phyloP scores from a whole-genome alignment of 768 basidiomycete genomes.

The Leccinum aurantiacum region DNA sequence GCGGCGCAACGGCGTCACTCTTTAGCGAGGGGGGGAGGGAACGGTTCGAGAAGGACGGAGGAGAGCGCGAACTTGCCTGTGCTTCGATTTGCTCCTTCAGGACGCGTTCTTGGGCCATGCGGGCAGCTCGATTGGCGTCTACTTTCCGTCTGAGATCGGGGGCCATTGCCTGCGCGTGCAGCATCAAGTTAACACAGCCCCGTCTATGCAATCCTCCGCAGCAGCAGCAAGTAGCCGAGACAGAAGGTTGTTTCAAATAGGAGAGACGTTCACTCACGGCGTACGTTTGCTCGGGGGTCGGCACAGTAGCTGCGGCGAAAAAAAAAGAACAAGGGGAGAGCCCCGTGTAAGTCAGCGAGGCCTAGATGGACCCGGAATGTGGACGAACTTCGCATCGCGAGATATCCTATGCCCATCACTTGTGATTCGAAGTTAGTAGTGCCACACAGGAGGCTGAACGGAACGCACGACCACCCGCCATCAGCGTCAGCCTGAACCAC shows the following conservation, averaged over 20 bases:
- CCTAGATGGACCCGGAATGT: background rate
- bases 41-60: slow-evolving; percentile 4
- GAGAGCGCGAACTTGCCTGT: slow-evolving; percentile 45
- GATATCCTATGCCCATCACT: slow-evolving; percentile 60
- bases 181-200: slow-evolving; percentile 2
- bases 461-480: slow-evolving; percentile 49
- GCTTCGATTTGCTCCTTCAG: slow-evolving; percentile 51
- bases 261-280: slow-evolving; percentile 24
- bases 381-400: slow-evolving; percentile 57
- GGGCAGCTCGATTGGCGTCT: slow-evolving; percentile 54
- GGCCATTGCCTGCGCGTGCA: slow-evolving; percentile 49
- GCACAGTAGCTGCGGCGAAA: slow-evolving; percentile 31
- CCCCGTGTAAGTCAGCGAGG: slow-evolving; percentile 5
- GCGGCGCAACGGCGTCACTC: slow-evolving; percentile 6
- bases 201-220: background rate
- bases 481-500: slow-evolving; percentile 52
- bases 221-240: background rate
- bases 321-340: background rate
- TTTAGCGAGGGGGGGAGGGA: slow-evolving; percentile 1
- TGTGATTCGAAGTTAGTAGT: slow-evolving; percentile 16
- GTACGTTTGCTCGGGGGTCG: slow-evolving; percentile 38
- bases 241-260: background rate
- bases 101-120: slow-evolving; percentile 54
- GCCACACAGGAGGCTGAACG: background rate
- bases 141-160: slow-evolving; percentile 65